phyloP scores from a whole-genome alignment of 2,329 filamentous ascomycete genomes.

The Fusarium acutatum region DNA sequence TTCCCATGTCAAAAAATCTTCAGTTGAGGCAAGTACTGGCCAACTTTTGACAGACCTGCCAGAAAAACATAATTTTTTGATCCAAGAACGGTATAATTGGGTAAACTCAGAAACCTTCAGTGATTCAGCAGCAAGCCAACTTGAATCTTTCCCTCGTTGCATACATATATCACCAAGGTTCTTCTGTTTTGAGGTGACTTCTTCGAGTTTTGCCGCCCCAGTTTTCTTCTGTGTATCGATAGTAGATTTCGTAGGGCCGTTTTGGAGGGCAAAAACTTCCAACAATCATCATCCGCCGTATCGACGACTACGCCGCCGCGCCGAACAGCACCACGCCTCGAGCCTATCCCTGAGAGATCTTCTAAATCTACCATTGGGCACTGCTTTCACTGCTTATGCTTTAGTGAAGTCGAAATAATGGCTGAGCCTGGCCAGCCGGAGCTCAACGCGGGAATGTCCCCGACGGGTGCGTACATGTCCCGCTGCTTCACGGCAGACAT shows the following conservation, averaged over 20 bases:
- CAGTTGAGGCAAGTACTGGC: background rate
- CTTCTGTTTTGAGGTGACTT: constrained; percentile 22
- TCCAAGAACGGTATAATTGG: background rate
- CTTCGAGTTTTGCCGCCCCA: constrained; percentile 32
- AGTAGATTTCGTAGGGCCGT: constrained; percentile 9
- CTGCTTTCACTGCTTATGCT: constrained; percentile 31
- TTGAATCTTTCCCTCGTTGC: background rate
- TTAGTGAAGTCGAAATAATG: constrained; percentile 49
- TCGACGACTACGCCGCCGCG: constrained; percentile 31
- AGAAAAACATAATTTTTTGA: background rate
- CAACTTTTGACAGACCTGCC: background rate
- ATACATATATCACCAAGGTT: background rate
- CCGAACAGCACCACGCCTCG: constrained; percentile 30
- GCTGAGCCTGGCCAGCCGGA: constrained; percentile 52
- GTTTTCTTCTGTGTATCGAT: constrained; percentile 52
- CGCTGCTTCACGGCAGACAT: constrained; percentile 15
- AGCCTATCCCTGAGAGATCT: constrained; percentile 25
- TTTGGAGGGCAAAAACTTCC: constrained; percentile 51
- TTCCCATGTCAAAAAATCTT: background rate
- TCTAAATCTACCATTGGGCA: constrained; percentile 2
- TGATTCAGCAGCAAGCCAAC: background rate
- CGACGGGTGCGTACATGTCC: constrained; percentile 46
- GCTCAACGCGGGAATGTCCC: constrained; percentile 44
- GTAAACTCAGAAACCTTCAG: background rate
- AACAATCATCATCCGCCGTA: constrained; percentile 44